phyloP scores from a whole-genome alignment of 2,329 filamentous ascomycete species.

The Xylaria sp. region DNA sequence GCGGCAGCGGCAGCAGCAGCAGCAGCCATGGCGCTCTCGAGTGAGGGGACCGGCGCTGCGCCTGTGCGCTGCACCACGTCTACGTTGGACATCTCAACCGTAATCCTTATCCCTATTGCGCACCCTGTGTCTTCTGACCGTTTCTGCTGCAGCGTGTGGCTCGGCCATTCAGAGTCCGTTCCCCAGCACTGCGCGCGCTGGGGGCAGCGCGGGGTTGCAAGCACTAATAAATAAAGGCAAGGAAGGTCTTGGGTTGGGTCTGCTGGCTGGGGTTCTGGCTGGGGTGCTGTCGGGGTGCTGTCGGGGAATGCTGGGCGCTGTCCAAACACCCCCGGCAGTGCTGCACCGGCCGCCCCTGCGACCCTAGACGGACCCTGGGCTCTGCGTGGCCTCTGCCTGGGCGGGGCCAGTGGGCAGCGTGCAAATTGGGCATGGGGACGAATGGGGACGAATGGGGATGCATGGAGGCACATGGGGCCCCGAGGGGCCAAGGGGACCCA shows the following conservation, averaged over 20 bases:
- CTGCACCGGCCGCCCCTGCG: background rate
- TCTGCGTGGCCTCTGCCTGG: no score
- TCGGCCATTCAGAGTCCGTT: conserved; percentile 46
- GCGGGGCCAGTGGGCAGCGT: conserved; percentile 11
- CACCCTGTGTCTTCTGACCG: conserved; percentile 42
- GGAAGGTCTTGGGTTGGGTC: conserved; percentile 22
- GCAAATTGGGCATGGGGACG: no score
- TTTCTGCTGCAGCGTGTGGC: conserved; percentile 31
- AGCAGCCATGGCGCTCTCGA: conserved; percentile 39
- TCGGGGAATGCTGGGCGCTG: no score
- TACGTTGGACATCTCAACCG: conserved; percentile 42
- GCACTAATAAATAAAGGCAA: conserved; percentile 37
- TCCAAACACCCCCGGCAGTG: conserved; percentile 12
- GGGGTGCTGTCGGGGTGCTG: no score
- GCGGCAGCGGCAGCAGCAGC: conserved; percentile 29
- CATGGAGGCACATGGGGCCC: conserved; percentile 2
- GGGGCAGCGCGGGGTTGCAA: conserved; percentile 42
- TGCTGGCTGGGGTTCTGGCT: no score
- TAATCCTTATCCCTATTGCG: conserved; percentile 36
- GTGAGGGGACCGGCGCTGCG: conserved; percentile 40
- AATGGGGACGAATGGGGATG: background rate
- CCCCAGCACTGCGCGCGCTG: conserved; percentile 29
- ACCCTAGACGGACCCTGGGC: conserved; percentile 7
- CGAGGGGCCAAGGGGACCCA: conserved; percentile 17
- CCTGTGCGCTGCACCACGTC: conserved; percentile 44